Base-by-base conservation (phyloP, 148 eudicot genomes). In the Amaranthus cruentus region DNA sequence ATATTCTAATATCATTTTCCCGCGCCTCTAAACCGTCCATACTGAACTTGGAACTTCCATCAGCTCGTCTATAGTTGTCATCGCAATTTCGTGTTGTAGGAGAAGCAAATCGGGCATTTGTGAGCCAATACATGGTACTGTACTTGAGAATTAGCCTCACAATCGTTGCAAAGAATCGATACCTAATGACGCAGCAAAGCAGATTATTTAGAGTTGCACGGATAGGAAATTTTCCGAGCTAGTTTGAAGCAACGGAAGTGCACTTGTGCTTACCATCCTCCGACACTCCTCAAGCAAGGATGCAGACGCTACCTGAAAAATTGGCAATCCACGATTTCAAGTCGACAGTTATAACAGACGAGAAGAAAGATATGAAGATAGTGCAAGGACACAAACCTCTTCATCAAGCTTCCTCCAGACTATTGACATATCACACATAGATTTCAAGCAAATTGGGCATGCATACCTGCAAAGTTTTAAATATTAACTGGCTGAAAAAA, bases 101-200 rank as follows among this genome's bases (percentile, higher is more conserved):
- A 91, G 48, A 75, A 80, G 81, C 97, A 91, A 62, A 62, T 71
- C 1, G 66, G 71, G 72, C 95, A 91, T 68, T 91, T 91, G 74
- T 84, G 88, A 5, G 88, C 97, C 63, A 91, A 73, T 42, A 88
- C 67, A 68, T 91, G 95, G 80, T 81, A 91, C 55, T 77, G 74
- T 13, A 91, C 95, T 55, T 87, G 76, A 0, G 95, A 79, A 54
- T 21, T 84, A 46, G 48, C 76, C 52, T 84, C 92, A 75, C 97
- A 91, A 73, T 91, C 97, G 68, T 91, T 91, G 83, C 97, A 91
- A 10, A 89, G 89, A 67, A 88, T 91, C 81, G 82, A 82, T 18
- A 91, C 94, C 92, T 91, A 70, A 56, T 7, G 3, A 55, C 8
- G 6, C 2, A 18, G 7, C 59, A 63, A 52, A 59, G 64, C 11